Evolutionary conservation across 345 rosid genomes (phyloP).

Genomic region (Pistacia integerrima): DNA sequence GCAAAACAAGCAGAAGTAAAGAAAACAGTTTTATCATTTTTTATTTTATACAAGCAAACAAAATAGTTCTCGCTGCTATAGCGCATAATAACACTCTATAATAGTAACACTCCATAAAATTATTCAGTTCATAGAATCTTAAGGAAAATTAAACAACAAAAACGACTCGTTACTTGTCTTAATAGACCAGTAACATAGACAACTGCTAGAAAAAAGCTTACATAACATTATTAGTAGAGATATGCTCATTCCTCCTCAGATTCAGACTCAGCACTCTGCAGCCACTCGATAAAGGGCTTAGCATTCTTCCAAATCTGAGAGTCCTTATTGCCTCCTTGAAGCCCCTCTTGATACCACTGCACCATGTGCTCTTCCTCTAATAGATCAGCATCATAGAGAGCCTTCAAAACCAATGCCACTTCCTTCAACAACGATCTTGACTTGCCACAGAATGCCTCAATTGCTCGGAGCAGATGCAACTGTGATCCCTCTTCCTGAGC

Average conservation of each 20-base stretch:
- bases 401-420: conserved; percentile 59
- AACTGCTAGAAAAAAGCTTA: not conserved
- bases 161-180: not conserved
- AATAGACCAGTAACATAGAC: too few relatives aligned
- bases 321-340: conserved; percentile 35
- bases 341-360: conserved; percentile 54
- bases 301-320: conserved; percentile 51
- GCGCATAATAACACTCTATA: not conserved
- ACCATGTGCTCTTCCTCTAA: conserved; percentile 59
- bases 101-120: too few relatives aligned
- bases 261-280: conserved; percentile 76
- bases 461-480: conserved; percentile 47
- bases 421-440: conserved; percentile 44
- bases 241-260: conserved; percentile 54
- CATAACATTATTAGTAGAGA: too few relatives aligned
- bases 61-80: not conserved
- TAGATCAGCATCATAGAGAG: conserved; percentile 60
- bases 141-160: not conserved
- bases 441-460: conserved; percentile 46
- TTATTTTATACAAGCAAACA: not conserved
- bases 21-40: too few relatives aligned
- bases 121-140: not conserved
- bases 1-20: not conserved
- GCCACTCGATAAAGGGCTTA: conserved; percentile 67
- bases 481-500: conserved; percentile 40